A percentile compares a stretch with the other conserved stretches of the same genome.
Evolutionary conservation across 768 basidiomycete genomes (phyloP).

Genomic region (Naganishia onofrii): DNA sequence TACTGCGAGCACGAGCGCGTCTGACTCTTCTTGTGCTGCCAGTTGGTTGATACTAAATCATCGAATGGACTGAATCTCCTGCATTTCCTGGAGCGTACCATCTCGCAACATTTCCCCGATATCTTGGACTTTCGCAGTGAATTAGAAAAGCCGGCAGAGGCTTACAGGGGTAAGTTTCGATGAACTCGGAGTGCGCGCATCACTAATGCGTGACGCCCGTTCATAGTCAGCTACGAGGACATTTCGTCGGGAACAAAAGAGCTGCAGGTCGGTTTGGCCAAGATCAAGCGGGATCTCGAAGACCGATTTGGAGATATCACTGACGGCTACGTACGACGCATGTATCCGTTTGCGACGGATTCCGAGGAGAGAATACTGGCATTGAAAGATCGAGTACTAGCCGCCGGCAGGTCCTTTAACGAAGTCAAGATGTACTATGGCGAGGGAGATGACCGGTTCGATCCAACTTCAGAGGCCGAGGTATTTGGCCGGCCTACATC

Average conservation of each 20-base stretch:
- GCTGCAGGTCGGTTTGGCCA: slow-evolving; percentile 70
- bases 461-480: slow-evolving; percentile 33
- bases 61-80: slow-evolving; percentile 88
- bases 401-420: slow-evolving; percentile 75
- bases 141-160: slow-evolving; percentile 81
- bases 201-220: slow-evolving; percentile 3
- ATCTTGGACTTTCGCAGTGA: slow-evolving; percentile 88
- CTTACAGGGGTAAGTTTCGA: slow-evolving; percentile 70
- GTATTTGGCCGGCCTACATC: slow-evolving; percentile 53
- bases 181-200: background rate
- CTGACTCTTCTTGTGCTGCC: slow-evolving; percentile 3
- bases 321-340: slow-evolving; percentile 81
- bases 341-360: slow-evolving; percentile 83
- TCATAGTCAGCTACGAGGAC: slow-evolving; percentile 77
- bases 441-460: slow-evolving; percentile 73
- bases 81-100: slow-evolving; percentile 87
- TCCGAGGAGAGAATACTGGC: slow-evolving; percentile 75
- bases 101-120: slow-evolving; percentile 78
- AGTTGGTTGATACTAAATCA: slow-evolving; percentile 98
- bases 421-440: slow-evolving; percentile 89
- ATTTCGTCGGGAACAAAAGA: slow-evolving; percentile 72
- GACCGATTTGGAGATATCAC: slow-evolving; percentile 75
- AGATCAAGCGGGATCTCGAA: slow-evolving; percentile 73
- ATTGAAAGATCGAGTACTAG: slow-evolving; percentile 78
- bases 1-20: background rate